Conservation (phyloP, 495 filamentous ascomycete species). For the Pseudevernia furfuracea region DNA sequence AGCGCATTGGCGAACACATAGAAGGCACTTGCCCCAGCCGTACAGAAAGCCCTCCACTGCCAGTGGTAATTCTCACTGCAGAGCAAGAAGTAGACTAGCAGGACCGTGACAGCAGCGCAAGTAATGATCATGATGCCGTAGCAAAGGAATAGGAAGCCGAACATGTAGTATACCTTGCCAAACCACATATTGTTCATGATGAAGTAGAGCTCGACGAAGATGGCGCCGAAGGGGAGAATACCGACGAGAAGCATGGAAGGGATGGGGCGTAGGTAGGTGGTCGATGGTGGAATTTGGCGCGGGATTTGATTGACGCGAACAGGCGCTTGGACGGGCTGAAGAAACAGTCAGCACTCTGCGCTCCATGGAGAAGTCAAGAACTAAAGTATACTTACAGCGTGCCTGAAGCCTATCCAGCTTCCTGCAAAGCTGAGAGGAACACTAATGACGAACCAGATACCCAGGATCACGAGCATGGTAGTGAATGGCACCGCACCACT, state of each 20-base stretch:
- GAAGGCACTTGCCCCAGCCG: slow-evolving; percentile 74
- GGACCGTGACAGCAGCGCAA: slow-evolving; percentile 79
- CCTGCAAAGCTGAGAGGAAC: slow-evolving; percentile 84
- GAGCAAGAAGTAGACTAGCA: slow-evolving; percentile 90
- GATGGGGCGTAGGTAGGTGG: slow-evolving; percentile 71
- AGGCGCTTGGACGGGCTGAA: slow-evolving; percentile 57
- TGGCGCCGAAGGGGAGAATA: slow-evolving; percentile 87
- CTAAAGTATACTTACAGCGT: slow-evolving; percentile 45
- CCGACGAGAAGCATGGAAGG: slow-evolving; percentile 86
- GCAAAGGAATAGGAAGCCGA: slow-evolving; percentile 95
- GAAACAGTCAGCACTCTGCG: neutral
- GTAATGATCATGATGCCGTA: slow-evolving; percentile 98
- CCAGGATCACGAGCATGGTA: slow-evolving; percentile 87
- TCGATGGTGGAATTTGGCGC: slow-evolving; percentile 80
- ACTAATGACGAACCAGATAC: slow-evolving; percentile 95
- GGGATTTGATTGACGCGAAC: slow-evolving; percentile 97
- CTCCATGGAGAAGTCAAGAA: neutral
- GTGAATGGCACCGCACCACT: slow-evolving; percentile 93
- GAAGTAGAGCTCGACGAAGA: slow-evolving; percentile 96
- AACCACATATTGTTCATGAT: slow-evolving; percentile 98
- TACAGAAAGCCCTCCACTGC: slow-evolving; percentile 92
- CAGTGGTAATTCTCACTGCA: slow-evolving; percentile 97
- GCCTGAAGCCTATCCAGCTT: slow-evolving; percentile 85
- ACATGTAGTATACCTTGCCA: slow-evolving; percentile 99
- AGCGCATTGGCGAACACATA: slow-evolving; percentile 88